Evolutionary conservation across 371 early-diverging fungal genomes (phyloP).

Genomic region (Batrachochytrium dendrobatidis): DNA sequence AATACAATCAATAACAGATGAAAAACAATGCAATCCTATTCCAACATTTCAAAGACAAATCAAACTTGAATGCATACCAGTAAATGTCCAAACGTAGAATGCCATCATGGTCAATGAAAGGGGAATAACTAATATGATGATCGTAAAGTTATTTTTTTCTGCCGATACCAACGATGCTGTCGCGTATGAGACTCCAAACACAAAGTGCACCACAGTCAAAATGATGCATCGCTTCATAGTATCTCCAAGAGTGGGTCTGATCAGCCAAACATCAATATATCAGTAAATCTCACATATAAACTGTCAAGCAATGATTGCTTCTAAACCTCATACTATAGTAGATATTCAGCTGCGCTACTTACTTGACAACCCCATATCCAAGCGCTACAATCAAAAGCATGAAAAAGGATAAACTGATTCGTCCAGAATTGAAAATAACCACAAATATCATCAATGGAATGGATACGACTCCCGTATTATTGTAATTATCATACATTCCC

Average conservation of each 20-base stretch:
- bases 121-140: constrained; percentile 79
- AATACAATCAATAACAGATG: background rate
- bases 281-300: background rate
- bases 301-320: background rate
- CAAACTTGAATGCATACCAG: constrained; percentile 12
- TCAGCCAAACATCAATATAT: background rate
- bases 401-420: constrained; percentile 89
- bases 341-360: constrained; percentile 11
- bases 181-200: constrained; percentile 81
- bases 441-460: constrained; percentile 39
- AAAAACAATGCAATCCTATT: constrained; percentile 33
- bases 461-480: constrained; percentile 8
- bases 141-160: constrained; percentile 60
- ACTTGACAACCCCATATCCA: constrained; percentile 93
- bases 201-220: constrained; percentile 73
- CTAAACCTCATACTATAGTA: too few species aligned
- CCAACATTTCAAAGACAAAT: background rate
- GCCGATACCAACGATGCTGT: constrained; percentile 69
- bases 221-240: constrained; percentile 81
- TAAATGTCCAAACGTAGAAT: constrained; percentile 86
- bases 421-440: constrained; percentile 77
- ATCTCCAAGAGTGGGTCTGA: constrained; percentile 78
- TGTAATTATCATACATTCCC: constrained; percentile 25
- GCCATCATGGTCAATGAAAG: constrained; percentile 80
- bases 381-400: constrained; percentile 89